Evolutionary conservation across 2,329 filamentous ascomycete species (phyloP).

Genomic region (Colletotrichum orchidophilum): DNA sequence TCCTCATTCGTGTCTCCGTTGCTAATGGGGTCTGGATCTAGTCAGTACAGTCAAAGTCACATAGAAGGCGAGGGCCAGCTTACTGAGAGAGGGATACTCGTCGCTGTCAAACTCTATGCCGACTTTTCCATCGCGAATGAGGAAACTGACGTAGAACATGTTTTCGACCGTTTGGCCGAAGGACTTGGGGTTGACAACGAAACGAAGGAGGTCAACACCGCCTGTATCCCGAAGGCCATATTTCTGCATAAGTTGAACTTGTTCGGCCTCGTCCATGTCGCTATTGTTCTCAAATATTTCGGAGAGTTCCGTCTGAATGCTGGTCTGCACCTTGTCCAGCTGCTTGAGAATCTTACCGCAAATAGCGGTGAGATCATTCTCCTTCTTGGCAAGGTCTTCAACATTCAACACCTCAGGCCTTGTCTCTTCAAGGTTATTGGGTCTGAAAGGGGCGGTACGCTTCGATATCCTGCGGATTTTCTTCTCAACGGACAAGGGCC

Average conservation of each 20-base stretch:
- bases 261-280: conserved; percentile 57
- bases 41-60: conserved; percentile 34
- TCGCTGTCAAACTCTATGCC: conserved; percentile 78
- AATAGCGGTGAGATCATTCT: conserved; percentile 80
- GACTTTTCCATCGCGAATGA: conserved; percentile 86
- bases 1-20: conserved; percentile 58
- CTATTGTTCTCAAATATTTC: conserved; percentile 46
- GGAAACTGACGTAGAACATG: conserved; percentile 93
- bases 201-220: conserved; percentile 83
- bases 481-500: conserved; percentile 89
- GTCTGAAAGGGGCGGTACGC: conserved; percentile 75
- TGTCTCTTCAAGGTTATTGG: conserved; percentile 74
- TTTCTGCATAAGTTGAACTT: conserved; percentile 66
- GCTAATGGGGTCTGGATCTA: conserved; percentile 45
- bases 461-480: conserved; percentile 76
- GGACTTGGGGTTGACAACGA: conserved; percentile 87
- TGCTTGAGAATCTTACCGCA: conserved; percentile 78
- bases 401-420: conserved; percentile 81
- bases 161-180: conserved; percentile 98
- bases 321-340: conserved; percentile 60
- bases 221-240: conserved; percentile 73
- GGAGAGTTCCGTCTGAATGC: conserved; percentile 57
- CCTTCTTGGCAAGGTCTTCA: conserved; percentile 79
- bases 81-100: conserved; percentile 82
- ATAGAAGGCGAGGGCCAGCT: conserved; percentile 47